These are phyloP conservation scores for Licmophora abbreviata DNA, from an alignment of 108 stramenopile genomes.

Conservation along the genomic window DNA sequence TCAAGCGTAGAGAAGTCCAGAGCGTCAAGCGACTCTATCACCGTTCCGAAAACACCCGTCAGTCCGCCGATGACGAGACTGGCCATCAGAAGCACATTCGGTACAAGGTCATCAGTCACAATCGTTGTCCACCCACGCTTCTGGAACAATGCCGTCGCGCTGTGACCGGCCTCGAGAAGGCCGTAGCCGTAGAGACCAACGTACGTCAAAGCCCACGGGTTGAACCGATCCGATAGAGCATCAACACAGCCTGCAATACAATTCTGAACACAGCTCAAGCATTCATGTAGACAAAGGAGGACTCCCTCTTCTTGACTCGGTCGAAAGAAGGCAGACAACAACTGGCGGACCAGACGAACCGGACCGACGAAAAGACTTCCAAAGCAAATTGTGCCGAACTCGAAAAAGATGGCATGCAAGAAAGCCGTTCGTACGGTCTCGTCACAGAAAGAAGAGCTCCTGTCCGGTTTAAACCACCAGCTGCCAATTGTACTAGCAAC, in stretches of 20 bases:
- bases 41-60: slow-evolving; percentile 56
- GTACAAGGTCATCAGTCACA: slow-evolving; percentile 81
- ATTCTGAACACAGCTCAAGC: slow-evolving; percentile 50
- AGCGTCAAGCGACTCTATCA: slow-evolving; percentile 42
- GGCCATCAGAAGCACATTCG: slow-evolving; percentile 64
- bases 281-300: slow-evolving; percentile 70
- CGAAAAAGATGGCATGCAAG: slow-evolving; percentile 44
- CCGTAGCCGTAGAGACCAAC: slow-evolving; percentile 84
- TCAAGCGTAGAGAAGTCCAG: slow-evolving; percentile 34
- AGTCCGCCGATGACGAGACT: slow-evolving; percentile 69
- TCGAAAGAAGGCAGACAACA: slow-evolving; percentile 57
- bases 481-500: slow-evolving; percentile 79
- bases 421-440: slow-evolving; percentile 23
- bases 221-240: slow-evolving; percentile 50
- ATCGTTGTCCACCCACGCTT: slow-evolving; percentile 81
- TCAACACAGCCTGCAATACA: slow-evolving; percentile 59
- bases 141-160: slow-evolving; percentile 69
- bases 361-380: slow-evolving; percentile 84
- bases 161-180: slow-evolving; percentile 59
- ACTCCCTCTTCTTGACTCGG: slow-evolving; percentile 48
- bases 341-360: slow-evolving; percentile 57
- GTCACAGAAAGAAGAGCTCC: slow-evolving; percentile 1
- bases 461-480: slow-evolving; percentile 77
- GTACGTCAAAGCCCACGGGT: slow-evolving; percentile 81
- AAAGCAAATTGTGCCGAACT: slow-evolving; percentile 85